A percentile compares a stretch with the other conserved stretches of the same genome.
phyloP scores from a whole-genome alignment of 345 rosid species.

The Ceriops decandra region DNA sequence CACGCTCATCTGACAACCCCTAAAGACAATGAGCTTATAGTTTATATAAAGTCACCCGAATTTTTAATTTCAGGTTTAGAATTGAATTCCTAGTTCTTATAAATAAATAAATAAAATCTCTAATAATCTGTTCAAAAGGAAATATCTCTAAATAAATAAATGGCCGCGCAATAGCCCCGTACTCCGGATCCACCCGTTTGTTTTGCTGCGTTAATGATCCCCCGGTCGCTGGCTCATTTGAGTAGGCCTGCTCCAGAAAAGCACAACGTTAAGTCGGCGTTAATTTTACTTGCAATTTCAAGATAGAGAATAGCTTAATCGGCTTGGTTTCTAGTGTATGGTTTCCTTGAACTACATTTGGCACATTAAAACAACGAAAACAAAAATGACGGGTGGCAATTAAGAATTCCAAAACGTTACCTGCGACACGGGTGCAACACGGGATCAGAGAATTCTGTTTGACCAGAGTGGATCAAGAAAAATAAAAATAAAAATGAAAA shows the following conservation, averaged over 20 bases:
- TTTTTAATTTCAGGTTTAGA: no score
- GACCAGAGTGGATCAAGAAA: not conserved
- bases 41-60: no score
- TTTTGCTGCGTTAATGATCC: slow-evolving; percentile 4
- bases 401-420: slow-evolving; percentile 18
- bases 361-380: no score
- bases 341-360: no score
- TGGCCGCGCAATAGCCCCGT: not conserved
- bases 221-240: slow-evolving; percentile 6
- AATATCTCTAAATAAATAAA: not conserved
- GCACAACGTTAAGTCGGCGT: no score
- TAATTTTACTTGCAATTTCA: no score
- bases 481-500: not conserved
- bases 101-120: no score
- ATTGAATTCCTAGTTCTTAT: no score
- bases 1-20: not conserved
- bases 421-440: slow-evolving; percentile 41
- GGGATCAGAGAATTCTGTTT: slow-evolving; percentile 25
- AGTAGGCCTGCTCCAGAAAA: slow-evolving; percentile 2
- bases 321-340: no score
- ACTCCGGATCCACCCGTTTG: not conserved
- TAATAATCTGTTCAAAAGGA: no score
- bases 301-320: no score
- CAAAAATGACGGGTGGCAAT: no score
- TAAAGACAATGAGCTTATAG: not conserved